A percentile compares a stretch with the other conserved stretches of the same genome.
phyloP scores from a whole-genome alignment of 179 eudicot species.

The Silene coronaria region DNA sequence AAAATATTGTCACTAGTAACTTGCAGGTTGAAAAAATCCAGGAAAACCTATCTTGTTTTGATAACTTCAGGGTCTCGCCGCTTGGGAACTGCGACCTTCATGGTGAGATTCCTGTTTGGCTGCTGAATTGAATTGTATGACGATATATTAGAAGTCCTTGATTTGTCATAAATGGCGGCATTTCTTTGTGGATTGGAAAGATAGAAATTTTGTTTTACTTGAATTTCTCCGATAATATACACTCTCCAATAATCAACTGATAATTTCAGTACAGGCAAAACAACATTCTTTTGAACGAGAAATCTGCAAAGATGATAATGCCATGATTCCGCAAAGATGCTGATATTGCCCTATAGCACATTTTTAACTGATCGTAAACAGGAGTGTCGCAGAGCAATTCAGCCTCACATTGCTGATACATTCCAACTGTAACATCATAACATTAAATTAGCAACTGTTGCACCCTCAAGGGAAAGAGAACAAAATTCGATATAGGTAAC shows the following conservation, averaged over 20 bases:
- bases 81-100: conserved; percentile 65
- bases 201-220: conserved; percentile 75
- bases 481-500: conserved; percentile 22
- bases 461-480: no score
- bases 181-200: conserved; percentile 74
- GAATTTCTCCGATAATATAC: conserved; percentile 80
- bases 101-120: conserved; percentile 70
- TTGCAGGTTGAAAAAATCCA: conserved; percentile 77
- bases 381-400: no score
- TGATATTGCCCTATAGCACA: no score
- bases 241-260: no score
- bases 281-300: conserved; percentile 80
- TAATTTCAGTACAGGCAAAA: no score
- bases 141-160: conserved; percentile 67
- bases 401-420: no score
- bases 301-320: conserved; percentile 32
- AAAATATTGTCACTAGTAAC: conserved; percentile 63
- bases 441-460: no score
- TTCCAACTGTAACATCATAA: no score
- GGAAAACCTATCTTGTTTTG: conserved; percentile 37
- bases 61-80: conserved; percentile 51
- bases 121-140: conserved; percentile 56
- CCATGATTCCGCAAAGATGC: conserved; percentile 26
- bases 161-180: conserved; percentile 61
- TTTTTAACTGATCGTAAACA: no score